Conservation (phyloP, 75 land plant species). For the Pinus tabuliformis region DNA sequence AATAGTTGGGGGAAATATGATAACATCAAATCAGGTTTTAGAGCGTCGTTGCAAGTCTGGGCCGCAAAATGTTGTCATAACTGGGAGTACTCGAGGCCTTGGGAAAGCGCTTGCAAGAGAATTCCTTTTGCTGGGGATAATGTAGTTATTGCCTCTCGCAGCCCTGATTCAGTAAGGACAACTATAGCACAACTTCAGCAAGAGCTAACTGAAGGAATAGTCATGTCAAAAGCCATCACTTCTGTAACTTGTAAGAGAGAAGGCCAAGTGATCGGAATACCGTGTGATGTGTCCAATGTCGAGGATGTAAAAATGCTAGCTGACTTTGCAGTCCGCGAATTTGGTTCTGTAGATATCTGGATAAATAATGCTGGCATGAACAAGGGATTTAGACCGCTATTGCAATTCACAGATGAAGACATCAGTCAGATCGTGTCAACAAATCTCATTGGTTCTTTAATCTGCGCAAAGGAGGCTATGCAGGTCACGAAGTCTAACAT, state of each 20-base stretch:
- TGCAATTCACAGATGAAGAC: conserved; percentile 89
- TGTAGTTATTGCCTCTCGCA: conserved; percentile 94
- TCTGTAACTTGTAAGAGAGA: conserved; percentile 17
- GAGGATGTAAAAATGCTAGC: conserved; percentile 81
- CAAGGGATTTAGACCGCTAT: conserved; percentile 92
- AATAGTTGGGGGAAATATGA: no score
- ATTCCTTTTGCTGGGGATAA: conserved; percentile 91
- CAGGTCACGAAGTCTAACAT: no score
- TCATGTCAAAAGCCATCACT: conserved; percentile 11
- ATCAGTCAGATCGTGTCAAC: no score
- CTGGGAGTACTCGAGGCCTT: conserved; percentile 95
- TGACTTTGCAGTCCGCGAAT: conserved; percentile 57
- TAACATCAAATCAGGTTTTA: no score
- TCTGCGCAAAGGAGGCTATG: no score
- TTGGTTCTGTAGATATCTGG: conserved; percentile 93
- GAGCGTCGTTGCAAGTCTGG: no score
- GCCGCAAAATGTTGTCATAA: no score
- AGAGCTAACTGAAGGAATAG: conserved; percentile 49
- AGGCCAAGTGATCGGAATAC: conserved; percentile 75
- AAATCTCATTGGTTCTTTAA: no score
- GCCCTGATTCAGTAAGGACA: conserved; percentile 67
- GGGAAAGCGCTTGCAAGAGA: conserved; percentile 99
- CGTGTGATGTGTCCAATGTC: conserved; percentile 86
- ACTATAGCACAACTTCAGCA: conserved; percentile 79
- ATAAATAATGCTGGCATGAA: conserved; percentile 96